Base-by-base conservation (phyloP, 441 rosid species). In the Mallotus japonicus region DNA sequence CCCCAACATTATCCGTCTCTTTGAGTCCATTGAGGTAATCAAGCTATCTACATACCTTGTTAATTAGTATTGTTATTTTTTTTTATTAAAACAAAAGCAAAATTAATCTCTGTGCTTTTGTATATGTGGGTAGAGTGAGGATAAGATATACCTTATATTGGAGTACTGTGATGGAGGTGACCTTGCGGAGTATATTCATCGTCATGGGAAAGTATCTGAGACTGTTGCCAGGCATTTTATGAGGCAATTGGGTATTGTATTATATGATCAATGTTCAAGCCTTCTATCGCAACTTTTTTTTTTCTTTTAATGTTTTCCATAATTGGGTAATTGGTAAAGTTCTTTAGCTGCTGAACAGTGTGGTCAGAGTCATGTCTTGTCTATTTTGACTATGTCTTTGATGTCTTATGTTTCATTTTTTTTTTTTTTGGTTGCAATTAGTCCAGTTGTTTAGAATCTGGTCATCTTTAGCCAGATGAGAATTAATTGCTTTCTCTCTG, bases 141-240 rank as follows among this genome's bases (percentile, higher is more conserved):
- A 92, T 74, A 85, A 58, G 83, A 88, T 92, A 24, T 92, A 72
- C 53, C 87, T 92, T 34, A 91, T 92, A n/a, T 75, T 92, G 93
- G 97, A 92, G 84, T 92, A 86, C 71, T 92, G 97, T 71, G 89
- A 85, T 64, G 94, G 96, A 70, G 96, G 97, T 78, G 97, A 90
- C 83, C 94, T 92, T 74, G 89, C 90, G 32, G 87, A 74, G 13
- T 92, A 90, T 57, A 81, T 92, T 75, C 82, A 81, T 76, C 81
- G 82, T 62, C 88, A 81, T 78, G 90, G 94, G 1, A 88, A 80
- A 86, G 93, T 87, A 13, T 67, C 96, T 0, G 93, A 87, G 87
- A 75, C 78, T 73, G 87, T 87, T 72, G 93, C 97, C 16, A 87
- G 87, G 70, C 94, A 86, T 85, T 88, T 92, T 78, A 84, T 90